These are phyloP conservation scores for Kickxella alabastrina DNA, from an alignment of 192 early-diverging fungal genomes.

Conservation along the genomic window DNA sequence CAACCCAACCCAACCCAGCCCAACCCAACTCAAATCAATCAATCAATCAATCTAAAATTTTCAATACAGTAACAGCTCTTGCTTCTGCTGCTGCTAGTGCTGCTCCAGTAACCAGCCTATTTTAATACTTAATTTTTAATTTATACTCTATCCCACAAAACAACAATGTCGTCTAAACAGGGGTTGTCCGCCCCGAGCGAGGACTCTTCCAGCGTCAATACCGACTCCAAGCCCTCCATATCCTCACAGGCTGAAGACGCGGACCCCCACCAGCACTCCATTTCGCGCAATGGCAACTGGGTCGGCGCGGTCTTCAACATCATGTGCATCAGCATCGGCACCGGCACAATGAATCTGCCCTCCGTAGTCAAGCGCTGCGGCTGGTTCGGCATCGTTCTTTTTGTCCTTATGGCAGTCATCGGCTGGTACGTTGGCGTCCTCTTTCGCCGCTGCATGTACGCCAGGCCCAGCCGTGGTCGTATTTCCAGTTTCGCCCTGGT, in stretches of 20 bases:
- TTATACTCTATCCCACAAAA: no score
- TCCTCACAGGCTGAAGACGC: no score
- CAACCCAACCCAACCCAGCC: no score
- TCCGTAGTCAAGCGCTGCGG: conserved; percentile 69
- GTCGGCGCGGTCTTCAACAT: conserved; percentile 60
- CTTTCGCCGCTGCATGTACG: conserved; percentile 68
- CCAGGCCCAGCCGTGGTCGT: conserved; percentile 55
- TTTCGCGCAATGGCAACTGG: conserved; percentile 51
- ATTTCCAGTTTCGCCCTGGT: conserved; percentile 61
- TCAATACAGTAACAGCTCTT: no score
- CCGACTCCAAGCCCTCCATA: no score
- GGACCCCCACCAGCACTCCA: conserved; percentile 41
- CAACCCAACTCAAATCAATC: no score
- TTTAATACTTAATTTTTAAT: no score
- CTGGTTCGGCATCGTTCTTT: conserved; percentile 71
- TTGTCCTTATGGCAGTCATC: conserved; percentile 66
- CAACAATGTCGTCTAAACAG: neutral
- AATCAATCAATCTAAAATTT: no score
- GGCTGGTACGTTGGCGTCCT: conserved; percentile 73
- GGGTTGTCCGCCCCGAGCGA: neutral
- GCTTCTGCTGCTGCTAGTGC: no score
- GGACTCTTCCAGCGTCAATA: conserved; percentile 7
- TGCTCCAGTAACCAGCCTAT: no score
- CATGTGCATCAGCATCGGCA: conserved; percentile 74
- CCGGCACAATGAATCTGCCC: conserved; percentile 77